Conservation (phyloP, 2,329 filamentous ascomycete genomes). For the Colletotrichum agaves region DNA sequence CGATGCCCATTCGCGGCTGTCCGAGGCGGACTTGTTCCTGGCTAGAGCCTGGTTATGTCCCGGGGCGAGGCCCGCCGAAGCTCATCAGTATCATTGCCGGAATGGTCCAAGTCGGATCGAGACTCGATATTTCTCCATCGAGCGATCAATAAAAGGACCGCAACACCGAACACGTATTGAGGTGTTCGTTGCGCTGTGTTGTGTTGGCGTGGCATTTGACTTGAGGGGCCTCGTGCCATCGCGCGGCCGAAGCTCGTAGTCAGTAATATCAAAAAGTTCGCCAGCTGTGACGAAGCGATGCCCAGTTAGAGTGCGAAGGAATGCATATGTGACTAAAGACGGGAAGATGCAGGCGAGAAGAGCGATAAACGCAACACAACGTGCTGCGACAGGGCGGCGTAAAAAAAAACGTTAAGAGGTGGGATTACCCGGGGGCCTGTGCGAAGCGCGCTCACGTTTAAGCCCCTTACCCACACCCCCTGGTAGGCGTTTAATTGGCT, state of each 20-base stretch:
- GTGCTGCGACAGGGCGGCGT: slow-evolving; percentile 10
- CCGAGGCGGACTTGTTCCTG: neutral
- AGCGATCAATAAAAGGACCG: neutral
- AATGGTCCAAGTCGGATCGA: neutral
- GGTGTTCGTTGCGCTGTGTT: neutral
- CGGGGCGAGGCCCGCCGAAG: slow-evolving; percentile 20
- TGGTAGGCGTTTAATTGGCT: neutral
- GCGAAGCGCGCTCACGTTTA: too few relatives aligned
- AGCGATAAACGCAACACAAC: slow-evolving; percentile 5
- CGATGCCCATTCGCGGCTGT: slow-evolving; percentile 5
- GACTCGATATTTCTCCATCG: neutral
- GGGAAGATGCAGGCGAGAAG: slow-evolving; percentile 26
- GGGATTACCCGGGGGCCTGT: too few relatives aligned
- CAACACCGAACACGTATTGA: neutral
- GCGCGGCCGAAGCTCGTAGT: neutral
- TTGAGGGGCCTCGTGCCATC: slow-evolving; percentile 4
- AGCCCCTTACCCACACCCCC: too few relatives aligned
- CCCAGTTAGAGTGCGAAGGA: slow-evolving; percentile 1
- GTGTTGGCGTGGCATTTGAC: neutral
- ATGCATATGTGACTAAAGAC: slow-evolving; percentile 22
- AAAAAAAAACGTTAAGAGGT: neutral
- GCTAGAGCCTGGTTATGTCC: neutral
- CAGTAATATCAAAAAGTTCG: too few relatives aligned
- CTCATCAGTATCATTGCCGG: slow-evolving; percentile 29
- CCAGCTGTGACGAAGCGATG: neutral